Percentiles rank a stretch among this genome's conserved stretches.
These are phyloP conservation scores for Aphanomyces astaci DNA, from an alignment of 352 stramenopile species.

Conservation along the genomic window DNA sequence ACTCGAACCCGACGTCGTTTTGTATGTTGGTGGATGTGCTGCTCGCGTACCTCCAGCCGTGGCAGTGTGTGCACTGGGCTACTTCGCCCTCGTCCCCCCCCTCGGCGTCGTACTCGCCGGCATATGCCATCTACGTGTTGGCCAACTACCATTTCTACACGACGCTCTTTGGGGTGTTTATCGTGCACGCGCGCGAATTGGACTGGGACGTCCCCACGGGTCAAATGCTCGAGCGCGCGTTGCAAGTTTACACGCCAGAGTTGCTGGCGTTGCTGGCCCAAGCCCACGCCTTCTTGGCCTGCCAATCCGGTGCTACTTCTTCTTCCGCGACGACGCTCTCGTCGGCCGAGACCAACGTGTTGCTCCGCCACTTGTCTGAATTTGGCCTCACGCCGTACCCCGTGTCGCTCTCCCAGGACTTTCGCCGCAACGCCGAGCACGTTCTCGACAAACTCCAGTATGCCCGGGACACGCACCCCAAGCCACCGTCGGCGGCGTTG, in stretches of 20 bases:
- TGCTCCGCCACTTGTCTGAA: constrained; percentile 74
- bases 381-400: constrained; percentile 60
- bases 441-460: constrained; percentile 78
- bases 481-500: neutral
- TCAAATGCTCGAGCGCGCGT: constrained; percentile 55
- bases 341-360: constrained; percentile 54
- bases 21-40: constrained; percentile 76
- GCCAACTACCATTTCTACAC: constrained; percentile 88
- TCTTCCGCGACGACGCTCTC: constrained; percentile 35
- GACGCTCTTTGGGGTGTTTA: constrained; percentile 64
- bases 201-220: constrained; percentile 59
- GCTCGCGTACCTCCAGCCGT: constrained; percentile 81
- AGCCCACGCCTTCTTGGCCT: neutral
- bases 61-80: constrained; percentile 64
- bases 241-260: constrained; percentile 61
- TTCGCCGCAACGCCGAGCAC: constrained; percentile 72
- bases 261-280: constrained; percentile 46
- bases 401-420: constrained; percentile 60
- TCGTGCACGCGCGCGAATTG: constrained; percentile 75
- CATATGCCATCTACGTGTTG: constrained; percentile 72
- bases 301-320: neutral
- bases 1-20: constrained; percentile 68
- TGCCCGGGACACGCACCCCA: neutral
- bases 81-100: constrained; percentile 1
- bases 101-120: constrained; percentile 34